A percentile compares a stretch with the other conserved stretches of the same genome.
These are phyloP conservation scores for Ambrosia trifida DNA, from an alignment of 129 eudicot genomes.

Conservation along the genomic window DNA sequence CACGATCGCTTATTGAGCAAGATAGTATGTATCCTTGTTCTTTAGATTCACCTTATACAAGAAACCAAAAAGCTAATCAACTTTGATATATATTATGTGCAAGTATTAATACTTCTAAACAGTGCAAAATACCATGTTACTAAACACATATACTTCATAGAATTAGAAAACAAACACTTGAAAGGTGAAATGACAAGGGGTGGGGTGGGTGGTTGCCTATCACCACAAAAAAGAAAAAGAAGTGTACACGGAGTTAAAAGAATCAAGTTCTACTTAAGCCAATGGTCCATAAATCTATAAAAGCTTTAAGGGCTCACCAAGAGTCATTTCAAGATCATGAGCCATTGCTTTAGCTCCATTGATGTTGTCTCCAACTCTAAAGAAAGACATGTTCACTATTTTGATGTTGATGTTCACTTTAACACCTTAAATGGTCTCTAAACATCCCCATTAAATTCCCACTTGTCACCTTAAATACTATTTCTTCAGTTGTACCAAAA, in stretches of 20 bases:
- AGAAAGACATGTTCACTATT: conserved; percentile 28
- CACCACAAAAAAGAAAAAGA: conserved; percentile 25
- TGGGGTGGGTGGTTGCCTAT: conserved; percentile 20
- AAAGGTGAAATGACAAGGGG: conserved; percentile 35
- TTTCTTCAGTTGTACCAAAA: neutral
- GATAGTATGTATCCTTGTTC: no score
- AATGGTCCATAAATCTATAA: conserved; percentile 36
- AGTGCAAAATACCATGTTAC: conserved; percentile 8
- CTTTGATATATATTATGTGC: neutral
- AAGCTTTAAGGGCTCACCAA: conserved; percentile 34
- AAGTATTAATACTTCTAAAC: neutral
- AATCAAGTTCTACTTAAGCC: conserved; percentile 37
- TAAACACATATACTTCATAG: neutral
- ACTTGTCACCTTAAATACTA: conserved; percentile 13
- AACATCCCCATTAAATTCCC: conserved; percentile 15
- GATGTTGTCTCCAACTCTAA: conserved; percentile 23
- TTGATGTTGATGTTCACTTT: conserved; percentile 41
- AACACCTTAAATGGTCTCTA: conserved; percentile 13
- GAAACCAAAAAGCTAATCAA: neutral
- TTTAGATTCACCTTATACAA: neutral
- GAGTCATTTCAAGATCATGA: conserved; percentile 34
- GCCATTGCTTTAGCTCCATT: conserved; percentile 37
- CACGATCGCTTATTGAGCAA: no score
- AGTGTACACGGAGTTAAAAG: conserved; percentile 27
- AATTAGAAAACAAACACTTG: neutral